Evolutionary conservation across 768 basidiomycete species (phyloP).

Genomic region (Suillus luteus): DNA sequence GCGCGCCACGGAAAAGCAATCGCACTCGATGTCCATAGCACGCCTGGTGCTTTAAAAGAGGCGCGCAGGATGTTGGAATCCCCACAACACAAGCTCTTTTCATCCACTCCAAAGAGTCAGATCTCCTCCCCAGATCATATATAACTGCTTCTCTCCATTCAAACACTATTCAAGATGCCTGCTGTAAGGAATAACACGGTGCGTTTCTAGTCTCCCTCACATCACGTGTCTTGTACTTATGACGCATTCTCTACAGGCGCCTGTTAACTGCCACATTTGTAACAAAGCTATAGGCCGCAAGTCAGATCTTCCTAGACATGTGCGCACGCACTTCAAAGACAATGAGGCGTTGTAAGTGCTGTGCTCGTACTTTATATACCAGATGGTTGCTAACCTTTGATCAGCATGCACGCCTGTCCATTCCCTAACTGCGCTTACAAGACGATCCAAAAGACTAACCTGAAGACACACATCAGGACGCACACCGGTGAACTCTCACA

Average conservation of each 20-base stretch:
- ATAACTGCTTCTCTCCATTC: background rate
- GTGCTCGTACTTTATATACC: background rate
- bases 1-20: background rate
- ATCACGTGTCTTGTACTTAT: background rate
- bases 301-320: background rate
- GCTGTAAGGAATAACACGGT: background rate
- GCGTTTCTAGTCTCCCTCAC: background rate
- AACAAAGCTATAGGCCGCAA: background rate
- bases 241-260: background rate
- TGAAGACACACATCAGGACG: conserved; percentile 1
- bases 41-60: background rate
- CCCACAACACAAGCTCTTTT: background rate
- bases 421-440: background rate
- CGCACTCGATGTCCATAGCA: conserved; percentile 1
- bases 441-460: background rate
- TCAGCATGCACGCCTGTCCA: background rate
- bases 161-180: background rate
- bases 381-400: background rate
- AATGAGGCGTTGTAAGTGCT: background rate
- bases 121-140: background rate
- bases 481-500: background rate
- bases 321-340: background rate
- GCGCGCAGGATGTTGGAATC: background rate
- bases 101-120: background rate
- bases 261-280: background rate